phyloP scores from a whole-genome alignment of 352 stramenopile species.

The Phytophthora agathidicida region DNA sequence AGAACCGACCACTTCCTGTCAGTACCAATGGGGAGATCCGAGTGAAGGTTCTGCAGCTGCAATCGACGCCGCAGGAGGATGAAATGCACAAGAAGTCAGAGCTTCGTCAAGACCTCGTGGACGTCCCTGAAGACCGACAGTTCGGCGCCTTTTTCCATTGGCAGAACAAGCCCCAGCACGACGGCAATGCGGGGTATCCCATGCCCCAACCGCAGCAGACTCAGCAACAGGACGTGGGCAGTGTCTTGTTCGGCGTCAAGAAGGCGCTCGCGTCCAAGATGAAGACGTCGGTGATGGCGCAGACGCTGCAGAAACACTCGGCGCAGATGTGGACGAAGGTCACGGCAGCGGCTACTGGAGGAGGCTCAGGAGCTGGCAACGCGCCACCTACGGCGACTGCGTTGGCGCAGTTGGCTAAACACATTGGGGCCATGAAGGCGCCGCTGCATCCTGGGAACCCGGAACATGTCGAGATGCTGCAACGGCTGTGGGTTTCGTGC shows the following conservation, averaged over 20 bases:
- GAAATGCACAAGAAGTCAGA: conserved; percentile 2
- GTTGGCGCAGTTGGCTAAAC: conserved; percentile 70
- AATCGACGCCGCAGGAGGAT: background rate
- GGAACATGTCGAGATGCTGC: conserved; percentile 76
- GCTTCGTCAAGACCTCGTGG: conserved; percentile 40
- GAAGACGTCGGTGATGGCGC: conserved; percentile 70
- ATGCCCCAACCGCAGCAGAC: conserved; percentile 26
- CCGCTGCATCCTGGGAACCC: conserved; percentile 58
- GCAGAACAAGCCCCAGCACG: conserved; percentile 31
- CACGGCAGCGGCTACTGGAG: conserved; percentile 27
- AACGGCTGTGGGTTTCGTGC: conserved; percentile 72
- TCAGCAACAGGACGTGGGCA: conserved; percentile 52
- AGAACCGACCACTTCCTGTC: conserved; percentile 48
- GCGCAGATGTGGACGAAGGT: conserved; percentile 83
- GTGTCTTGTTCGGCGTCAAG: conserved; percentile 76
- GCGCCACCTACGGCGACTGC: conserved; percentile 62
- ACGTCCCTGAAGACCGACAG: conserved; percentile 69
- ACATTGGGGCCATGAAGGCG: conserved; percentile 68
- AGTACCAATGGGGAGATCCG: conserved; percentile 45
- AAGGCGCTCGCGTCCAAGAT: conserved; percentile 85
- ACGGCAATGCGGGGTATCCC: conserved; percentile 3
- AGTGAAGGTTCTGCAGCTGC: conserved; percentile 82
- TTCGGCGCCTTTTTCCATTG: conserved; percentile 72
- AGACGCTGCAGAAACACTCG: conserved; percentile 78
- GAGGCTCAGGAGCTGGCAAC: conserved; percentile 25